Conservation (phyloP, 2,329 filamentous ascomycete species). For the Byssoonygena ceratinophila region DNA sequence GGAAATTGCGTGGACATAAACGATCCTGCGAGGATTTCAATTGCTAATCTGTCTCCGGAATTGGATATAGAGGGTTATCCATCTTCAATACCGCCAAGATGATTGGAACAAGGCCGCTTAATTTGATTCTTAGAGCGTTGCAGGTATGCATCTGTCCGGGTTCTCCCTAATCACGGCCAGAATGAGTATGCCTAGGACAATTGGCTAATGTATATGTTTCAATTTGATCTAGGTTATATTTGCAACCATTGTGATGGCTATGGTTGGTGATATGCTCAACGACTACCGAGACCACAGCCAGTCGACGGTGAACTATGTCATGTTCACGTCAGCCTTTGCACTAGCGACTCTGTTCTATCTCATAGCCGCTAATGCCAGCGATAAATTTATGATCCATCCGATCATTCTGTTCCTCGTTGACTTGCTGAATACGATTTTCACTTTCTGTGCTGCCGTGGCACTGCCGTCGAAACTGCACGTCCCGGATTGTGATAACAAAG, state of each 20-base stretch:
- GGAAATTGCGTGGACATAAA: neutral
- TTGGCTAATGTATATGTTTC: conserved; percentile 7
- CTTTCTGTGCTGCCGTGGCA: conserved; percentile 40
- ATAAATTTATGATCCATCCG: conserved; percentile 33
- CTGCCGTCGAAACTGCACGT: conserved; percentile 38
- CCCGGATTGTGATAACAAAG: conserved; percentile 38
- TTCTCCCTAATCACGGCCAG: neutral
- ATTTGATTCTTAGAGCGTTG: conserved; percentile 33
- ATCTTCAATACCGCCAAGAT: conserved; percentile 22
- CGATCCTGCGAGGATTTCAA: neutral
- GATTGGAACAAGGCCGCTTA: conserved; percentile 31
- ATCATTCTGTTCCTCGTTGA: conserved; percentile 38
- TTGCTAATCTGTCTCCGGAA: neutral
- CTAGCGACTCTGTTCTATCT: conserved; percentile 42
- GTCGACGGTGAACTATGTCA: conserved; percentile 46
- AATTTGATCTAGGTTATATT: conserved; percentile 43
- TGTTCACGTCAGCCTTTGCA: conserved; percentile 40
- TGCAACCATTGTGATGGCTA: conserved; percentile 49
- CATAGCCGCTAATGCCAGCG: conserved; percentile 34
- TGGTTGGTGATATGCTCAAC: conserved; percentile 54
- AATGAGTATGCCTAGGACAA: neutral
- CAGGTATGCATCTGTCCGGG: conserved; percentile 26
- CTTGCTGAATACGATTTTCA: conserved; percentile 40
- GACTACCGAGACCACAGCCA: conserved; percentile 41
- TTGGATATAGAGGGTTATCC: neutral